Percentiles rank a stretch among this genome's conserved stretches.
phyloP scores from a whole-genome alignment of 2,329 filamentous ascomycete species.

The Neofusicoccum umdonicola region DNA sequence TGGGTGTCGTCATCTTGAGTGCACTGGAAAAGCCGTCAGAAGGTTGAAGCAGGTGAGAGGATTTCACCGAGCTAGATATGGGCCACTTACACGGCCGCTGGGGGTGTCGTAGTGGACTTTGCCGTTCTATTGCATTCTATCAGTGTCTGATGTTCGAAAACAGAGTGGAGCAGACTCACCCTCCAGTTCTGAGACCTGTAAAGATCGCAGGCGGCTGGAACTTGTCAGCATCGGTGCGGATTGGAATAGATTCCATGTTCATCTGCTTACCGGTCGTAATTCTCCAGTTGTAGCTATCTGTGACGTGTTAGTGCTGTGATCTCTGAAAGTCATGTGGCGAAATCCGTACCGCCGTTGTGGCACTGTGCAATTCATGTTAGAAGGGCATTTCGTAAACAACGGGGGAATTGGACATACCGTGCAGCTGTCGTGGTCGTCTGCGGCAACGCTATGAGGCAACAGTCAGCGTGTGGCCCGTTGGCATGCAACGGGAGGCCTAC shows the following conservation, averaged over 20 bases:
- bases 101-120: not conserved
- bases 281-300: conserved; percentile 3
- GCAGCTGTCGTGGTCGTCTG: not conserved
- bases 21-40: not conserved
- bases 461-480: not conserved
- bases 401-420: not conserved
- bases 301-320: no score
- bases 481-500: not conserved
- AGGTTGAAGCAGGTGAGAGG: not conserved
- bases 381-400: no score
- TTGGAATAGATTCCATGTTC: no score
- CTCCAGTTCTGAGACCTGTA: not conserved
- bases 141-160: no score
- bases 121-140: not conserved
- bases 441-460: not conserved
- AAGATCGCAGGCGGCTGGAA: not conserved
- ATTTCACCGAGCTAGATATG: not conserved
- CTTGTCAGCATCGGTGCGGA: no score
- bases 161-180: no score
- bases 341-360: not conserved
- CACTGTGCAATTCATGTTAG: not conserved
- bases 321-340: no score
- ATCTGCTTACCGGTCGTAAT: not conserved
- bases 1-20: not conserved
- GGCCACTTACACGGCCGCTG: not conserved